Evolutionary conservation across 2,329 filamentous ascomycete species (phyloP).

Genomic region (Colletotrichum acutatum): DNA sequence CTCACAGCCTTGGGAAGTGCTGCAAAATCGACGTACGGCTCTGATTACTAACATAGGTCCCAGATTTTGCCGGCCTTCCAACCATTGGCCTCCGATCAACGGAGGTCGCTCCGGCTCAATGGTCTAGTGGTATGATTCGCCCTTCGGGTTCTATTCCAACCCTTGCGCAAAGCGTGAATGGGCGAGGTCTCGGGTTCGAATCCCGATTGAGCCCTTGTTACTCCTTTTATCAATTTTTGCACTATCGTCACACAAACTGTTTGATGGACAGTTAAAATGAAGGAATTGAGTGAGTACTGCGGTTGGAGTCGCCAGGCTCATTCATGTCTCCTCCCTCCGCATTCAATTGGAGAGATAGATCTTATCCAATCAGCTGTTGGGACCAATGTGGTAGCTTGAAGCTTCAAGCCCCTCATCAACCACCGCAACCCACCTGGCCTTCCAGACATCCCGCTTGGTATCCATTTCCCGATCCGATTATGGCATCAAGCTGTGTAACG

Average conservation of each 20-base stretch:
- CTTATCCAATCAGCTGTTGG: no score
- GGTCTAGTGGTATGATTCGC: slow-evolving; percentile 37
- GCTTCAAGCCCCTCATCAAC: no score
- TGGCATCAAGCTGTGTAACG: not conserved
- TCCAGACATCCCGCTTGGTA: not conserved
- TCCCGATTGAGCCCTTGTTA: slow-evolving; percentile 25
- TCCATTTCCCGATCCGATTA: not conserved
- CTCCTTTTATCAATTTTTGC: not conserved
- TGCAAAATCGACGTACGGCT: not conserved
- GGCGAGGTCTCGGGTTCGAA: slow-evolving; percentile 35
- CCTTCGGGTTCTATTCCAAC: slow-evolving; percentile 24
- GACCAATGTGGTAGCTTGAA: no score
- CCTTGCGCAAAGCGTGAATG: slow-evolving; percentile 14
- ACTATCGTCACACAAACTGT: no score
- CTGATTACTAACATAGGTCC: accelerated
- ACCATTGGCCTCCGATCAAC: not conserved
- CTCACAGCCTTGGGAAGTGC: no score
- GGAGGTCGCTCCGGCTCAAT: slow-evolving; percentile 11
- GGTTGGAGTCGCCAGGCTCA: no score
- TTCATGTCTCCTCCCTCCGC: no score
- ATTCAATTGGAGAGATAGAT: no score
- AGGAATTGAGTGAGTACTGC: no score
- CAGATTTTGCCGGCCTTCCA: accelerated
- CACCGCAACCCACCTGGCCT: no score
- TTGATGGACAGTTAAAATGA: no score